Evolutionary conservation across 805 yeast genomes (phyloP).

Genomic region (Myxozyma melibiosi): DNA sequence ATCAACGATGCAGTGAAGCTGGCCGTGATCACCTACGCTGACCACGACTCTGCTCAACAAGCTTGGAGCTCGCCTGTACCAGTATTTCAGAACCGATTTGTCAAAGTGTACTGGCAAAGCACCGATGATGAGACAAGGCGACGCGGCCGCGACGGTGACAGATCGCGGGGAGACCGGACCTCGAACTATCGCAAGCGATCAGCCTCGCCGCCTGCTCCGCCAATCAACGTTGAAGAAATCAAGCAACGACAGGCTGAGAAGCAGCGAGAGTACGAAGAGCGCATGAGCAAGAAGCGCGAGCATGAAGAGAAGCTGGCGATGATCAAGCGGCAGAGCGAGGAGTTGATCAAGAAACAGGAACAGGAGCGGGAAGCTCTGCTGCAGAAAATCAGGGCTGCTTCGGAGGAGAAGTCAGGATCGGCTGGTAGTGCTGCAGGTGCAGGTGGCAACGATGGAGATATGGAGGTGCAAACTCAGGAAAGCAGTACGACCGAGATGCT

Average conservation of each 20-base stretch:
- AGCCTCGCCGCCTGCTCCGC: slow-evolving; percentile 36
- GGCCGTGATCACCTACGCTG: slow-evolving; percentile 47
- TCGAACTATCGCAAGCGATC: slow-evolving; percentile 5
- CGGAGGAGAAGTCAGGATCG: not conserved
- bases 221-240: slow-evolving; percentile 46
- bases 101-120: slow-evolving; percentile 50
- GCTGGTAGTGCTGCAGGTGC: slow-evolving; percentile 7
- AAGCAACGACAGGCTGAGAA: slow-evolving; percentile 45
- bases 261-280: slow-evolving; percentile 49
- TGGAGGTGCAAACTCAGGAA: not conserved
- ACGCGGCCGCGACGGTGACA: not conserved
- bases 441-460: not conserved
- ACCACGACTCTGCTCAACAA: slow-evolving; percentile 45
- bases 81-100: slow-evolving; percentile 52
- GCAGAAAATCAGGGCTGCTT: slow-evolving; percentile 32
- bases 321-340: slow-evolving; percentile 43
- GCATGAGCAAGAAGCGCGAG: slow-evolving; percentile 43
- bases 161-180: not conserved
- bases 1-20: slow-evolving; percentile 38
- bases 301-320: slow-evolving; percentile 42
- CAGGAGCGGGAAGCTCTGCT: slow-evolving; percentile 35
- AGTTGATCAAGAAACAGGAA: slow-evolving; percentile 44
- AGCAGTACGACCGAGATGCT: slow-evolving; percentile 37
- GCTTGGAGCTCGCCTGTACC: slow-evolving; percentile 52
- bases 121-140: slow-evolving; percentile 25